Evolutionary conservation across 495 filamentous ascomycete species (phyloP), one percentile per base, ranked within the genome.

Genomic region (Hypoxylon lienhwacheense): DNA sequence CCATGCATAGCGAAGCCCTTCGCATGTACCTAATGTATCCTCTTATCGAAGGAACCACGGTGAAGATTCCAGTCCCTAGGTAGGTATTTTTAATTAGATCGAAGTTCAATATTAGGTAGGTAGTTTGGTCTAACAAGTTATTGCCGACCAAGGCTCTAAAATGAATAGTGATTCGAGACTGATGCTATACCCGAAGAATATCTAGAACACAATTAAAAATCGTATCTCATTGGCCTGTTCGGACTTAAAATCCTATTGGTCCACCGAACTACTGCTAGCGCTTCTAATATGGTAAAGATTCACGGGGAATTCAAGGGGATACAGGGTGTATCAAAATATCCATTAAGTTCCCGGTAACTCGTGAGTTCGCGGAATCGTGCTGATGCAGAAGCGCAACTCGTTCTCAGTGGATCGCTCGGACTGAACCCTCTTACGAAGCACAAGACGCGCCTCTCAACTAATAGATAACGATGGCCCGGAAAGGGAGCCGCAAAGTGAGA

Each of bases 401-500:
- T 14, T 37, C 14, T 48, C n/a, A 11, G 47, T 47, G 41, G 47
- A 15, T 36, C 21, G 4, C 29, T 42, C 31, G 34, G 36, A 42
- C 22, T 22, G 3, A 28, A 43, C 15, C n/a, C 16, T 35, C 24
- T n/a, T 16, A 19, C 8, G 5, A 51, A 20, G 29, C 20, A 45
- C 3, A 10, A 32, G 19, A 29, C 53, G 36, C 10, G 24, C 17
- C 6, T 45, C 14, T 51, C 34, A 15, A 25, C 16, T 12, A 34
- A 19, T 7, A 4, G 14, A 7, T 33, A 35, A n/a, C 20, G 14
- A 73, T 70, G 70, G 41, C 66, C 20, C 51, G 70, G 31, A 71
- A 69, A 55, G 70, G 70, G n/a, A 65, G 62, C 7, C 62, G 65
- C 41, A 73, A 69, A 33, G 70, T 70, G 21, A 66, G 55, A 37